Conservation (phyloP, 371 early-diverging fungal genomes). For the Actinomortierella wolfii region DNA sequence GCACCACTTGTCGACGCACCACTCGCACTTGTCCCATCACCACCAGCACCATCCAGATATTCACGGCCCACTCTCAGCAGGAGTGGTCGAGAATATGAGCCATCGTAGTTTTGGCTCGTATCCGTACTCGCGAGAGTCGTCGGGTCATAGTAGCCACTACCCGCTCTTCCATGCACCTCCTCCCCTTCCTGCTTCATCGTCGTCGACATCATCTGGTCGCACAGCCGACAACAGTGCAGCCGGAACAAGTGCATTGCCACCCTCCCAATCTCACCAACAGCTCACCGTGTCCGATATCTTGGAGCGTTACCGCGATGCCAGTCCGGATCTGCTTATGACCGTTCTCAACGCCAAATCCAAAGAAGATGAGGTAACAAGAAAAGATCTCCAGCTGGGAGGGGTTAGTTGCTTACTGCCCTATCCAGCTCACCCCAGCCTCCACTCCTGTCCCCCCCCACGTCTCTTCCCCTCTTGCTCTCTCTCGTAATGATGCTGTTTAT, state of each 20-base stretch:
- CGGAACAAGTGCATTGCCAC: neutral
- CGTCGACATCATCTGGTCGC: too few species aligned
- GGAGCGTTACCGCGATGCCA: conserved; percentile 44
- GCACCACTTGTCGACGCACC: too few species aligned
- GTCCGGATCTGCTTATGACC: conserved; percentile 32
- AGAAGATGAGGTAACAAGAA: conserved; percentile 33
- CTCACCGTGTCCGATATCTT: too few species aligned
- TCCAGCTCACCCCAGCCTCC: too few species aligned
- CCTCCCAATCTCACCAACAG: conserved; percentile 28
- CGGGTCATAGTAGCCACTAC: conserved; percentile 10
- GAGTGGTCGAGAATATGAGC: conserved; percentile 39
- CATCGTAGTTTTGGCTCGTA: too few species aligned
- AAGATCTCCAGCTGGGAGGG: too few species aligned
- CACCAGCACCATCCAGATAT: conserved; percentile 27
- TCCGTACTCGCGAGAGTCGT: too few species aligned
- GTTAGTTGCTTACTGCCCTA: neutral
- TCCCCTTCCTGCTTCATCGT: neutral
- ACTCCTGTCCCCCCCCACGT: too few species aligned
- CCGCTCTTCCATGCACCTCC: conserved; percentile 1
- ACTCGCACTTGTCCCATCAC: conserved; percentile 17
- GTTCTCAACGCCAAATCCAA: conserved; percentile 43
- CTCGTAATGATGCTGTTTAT: too few species aligned
- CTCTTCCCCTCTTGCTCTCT: too few species aligned
- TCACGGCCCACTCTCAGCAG: conserved; percentile 38
- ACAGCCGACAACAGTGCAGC: too few species aligned